Conservation (phyloP, 2,329 filamentous ascomycete genomes). For the Aureobasidium vineae region DNA sequence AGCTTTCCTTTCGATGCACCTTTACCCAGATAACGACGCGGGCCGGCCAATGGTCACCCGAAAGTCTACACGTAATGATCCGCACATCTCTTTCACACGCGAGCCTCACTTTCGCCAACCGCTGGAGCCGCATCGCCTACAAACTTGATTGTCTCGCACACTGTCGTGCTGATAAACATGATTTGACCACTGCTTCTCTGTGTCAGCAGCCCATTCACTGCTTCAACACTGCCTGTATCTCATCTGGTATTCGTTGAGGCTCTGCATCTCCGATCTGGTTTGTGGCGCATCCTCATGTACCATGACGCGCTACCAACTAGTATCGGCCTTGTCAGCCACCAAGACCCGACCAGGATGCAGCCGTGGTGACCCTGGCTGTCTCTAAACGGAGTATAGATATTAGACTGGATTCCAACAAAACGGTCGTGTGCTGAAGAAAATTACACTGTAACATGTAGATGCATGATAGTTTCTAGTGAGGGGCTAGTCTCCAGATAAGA, state of each 20-base stretch:
- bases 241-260: slow-evolving; percentile 1
- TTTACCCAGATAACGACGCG: slow-evolving; percentile 21
- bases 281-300: background rate
- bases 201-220: background rate
- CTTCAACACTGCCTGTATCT: background rate
- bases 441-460: no score
- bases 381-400: background rate
- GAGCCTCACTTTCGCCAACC: background rate
- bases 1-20: slow-evolving; percentile 1
- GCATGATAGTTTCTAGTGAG: no score
- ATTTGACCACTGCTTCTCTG: no score
- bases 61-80: slow-evolving; percentile 27
- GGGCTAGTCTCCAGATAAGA: no score
- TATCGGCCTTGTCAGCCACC: background rate
- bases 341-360: background rate
- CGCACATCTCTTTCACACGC: background rate
- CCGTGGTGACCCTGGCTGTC: background rate
- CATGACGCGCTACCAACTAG: slow-evolving; percentile 4
- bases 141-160: background rate
- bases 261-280: slow-evolving; percentile 12
- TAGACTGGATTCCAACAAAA: no score
- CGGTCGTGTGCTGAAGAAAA: background rate
- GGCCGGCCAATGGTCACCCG: slow-evolving; percentile 3
- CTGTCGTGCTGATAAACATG: background rate
- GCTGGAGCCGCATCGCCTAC: background rate